Conservation (phyloP, 2,329 filamentous ascomycete genomes). For the Xylariaceae sp. region DNA sequence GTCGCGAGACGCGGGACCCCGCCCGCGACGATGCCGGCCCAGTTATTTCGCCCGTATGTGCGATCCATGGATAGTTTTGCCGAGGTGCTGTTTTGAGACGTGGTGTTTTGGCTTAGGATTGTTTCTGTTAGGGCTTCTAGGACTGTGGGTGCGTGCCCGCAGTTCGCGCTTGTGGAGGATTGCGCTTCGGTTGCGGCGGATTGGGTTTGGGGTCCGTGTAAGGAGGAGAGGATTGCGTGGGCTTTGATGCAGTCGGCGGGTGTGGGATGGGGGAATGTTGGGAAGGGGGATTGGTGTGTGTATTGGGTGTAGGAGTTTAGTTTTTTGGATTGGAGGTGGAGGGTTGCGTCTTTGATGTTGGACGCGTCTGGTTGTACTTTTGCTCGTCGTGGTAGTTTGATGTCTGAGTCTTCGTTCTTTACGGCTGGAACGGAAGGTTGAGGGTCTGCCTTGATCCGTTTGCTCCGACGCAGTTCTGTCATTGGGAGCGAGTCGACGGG, state of each 20-base stretch:
- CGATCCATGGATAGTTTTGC: slow-evolving; percentile 49
- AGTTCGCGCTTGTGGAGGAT: slow-evolving; percentile 38
- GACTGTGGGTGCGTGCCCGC: slow-evolving; percentile 46
- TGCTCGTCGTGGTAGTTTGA: neutral
- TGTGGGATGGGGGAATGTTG: slow-evolving; percentile 61
- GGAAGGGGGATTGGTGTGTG: slow-evolving; percentile 53
- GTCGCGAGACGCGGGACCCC: slow-evolving; percentile 38
- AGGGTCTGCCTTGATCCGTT: slow-evolving; percentile 3
- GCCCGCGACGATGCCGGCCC: slow-evolving; percentile 39
- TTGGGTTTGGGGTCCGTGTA: slow-evolving; percentile 54
- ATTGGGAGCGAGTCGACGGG: neutral
- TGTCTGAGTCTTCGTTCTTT: neutral
- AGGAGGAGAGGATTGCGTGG: slow-evolving; percentile 55
- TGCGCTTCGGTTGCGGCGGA: neutral
- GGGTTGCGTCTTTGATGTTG: slow-evolving; percentile 2
- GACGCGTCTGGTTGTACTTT: slow-evolving; percentile 1
- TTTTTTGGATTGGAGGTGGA: slow-evolving; percentile 38
- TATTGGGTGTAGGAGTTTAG: slow-evolving; percentile 40
- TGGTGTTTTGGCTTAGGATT: slow-evolving; percentile 51
- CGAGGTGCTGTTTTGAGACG: slow-evolving; percentile 49
- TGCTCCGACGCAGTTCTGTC: slow-evolving; percentile 11
- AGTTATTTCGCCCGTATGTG: slow-evolving; percentile 41
- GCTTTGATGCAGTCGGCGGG: slow-evolving; percentile 63
- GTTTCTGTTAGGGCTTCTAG: slow-evolving; percentile 49
- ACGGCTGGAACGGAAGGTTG: neutral